A percentile compares a stretch with the other conserved stretches of the same genome.
Evolutionary conservation across 495 filamentous ascomycete genomes (phyloP).

Genomic region (Copromyces sp.): DNA sequence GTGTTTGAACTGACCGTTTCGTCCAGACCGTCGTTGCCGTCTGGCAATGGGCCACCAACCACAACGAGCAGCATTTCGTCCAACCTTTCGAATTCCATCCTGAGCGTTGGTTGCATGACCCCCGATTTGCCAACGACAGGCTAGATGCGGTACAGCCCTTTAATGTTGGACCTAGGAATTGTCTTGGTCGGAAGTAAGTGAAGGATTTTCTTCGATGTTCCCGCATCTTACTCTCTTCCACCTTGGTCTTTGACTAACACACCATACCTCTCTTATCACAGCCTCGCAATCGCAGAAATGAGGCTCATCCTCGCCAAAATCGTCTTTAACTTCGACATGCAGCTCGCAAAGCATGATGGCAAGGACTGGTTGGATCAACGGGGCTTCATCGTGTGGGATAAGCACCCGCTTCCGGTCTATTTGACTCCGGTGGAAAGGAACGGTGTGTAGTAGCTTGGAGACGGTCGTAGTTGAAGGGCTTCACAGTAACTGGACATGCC

Average conservation of each 20-base stretch:
- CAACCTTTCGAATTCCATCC: slow-evolving; percentile 36
- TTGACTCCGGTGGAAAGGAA: neutral
- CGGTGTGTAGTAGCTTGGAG: neutral
- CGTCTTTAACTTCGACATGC: slow-evolving; percentile 39
- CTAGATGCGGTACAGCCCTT: slow-evolving; percentile 42
- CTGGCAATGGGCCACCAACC: slow-evolving; percentile 37
- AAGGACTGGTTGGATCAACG: slow-evolving; percentile 23
- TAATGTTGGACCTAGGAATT: slow-evolving; percentile 43
- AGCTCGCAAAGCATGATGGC: slow-evolving; percentile 17
- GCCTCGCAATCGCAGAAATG: slow-evolving; percentile 29
- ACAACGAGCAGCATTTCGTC: slow-evolving; percentile 31
- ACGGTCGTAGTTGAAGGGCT: neutral
- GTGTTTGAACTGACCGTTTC: neutral
- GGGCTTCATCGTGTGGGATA: neutral
- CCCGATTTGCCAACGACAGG: slow-evolving; percentile 34
- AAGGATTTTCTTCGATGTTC: neutral
- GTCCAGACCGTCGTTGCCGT: slow-evolving; percentile 35
- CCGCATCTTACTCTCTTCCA: neutral
- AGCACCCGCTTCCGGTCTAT: neutral
- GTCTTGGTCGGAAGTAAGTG: slow-evolving; percentile 46
- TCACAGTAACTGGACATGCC: neutral
- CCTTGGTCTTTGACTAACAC: neutral
- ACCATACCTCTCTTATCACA: neutral
- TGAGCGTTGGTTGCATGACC: slow-evolving; percentile 38
- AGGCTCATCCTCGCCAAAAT: slow-evolving; percentile 37